phyloP scores from a whole-genome alignment of 176 grass and related monocot genomes.

The Cenchrus purpureus region DNA sequence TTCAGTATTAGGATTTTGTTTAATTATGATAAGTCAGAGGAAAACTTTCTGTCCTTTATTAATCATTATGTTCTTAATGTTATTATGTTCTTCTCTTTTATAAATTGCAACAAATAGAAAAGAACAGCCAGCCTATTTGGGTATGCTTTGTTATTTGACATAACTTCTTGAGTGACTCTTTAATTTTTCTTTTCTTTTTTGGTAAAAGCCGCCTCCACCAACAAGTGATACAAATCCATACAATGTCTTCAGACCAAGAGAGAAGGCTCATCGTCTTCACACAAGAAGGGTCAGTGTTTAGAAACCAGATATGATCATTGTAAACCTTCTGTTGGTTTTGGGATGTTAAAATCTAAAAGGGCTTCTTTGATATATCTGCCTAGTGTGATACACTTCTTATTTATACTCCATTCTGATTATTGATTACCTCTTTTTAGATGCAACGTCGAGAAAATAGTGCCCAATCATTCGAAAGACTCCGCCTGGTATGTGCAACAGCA shows the following conservation, averaged over 20 bases:
- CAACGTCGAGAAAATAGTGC: slow-evolving; percentile 98
- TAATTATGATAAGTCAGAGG: neutral
- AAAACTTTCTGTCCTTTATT: neutral
- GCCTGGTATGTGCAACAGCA: slow-evolving; percentile 55
- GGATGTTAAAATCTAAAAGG: neutral
- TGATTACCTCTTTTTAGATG: slow-evolving; percentile 67
- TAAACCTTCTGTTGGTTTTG: neutral
- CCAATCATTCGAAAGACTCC: slow-evolving; percentile 90
- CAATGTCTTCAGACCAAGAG: slow-evolving; percentile 99
- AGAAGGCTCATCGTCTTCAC: slow-evolving; percentile 91
- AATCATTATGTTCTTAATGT: neutral
- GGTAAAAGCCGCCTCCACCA: slow-evolving; percentile 84
- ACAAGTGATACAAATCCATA: slow-evolving; percentile 96
- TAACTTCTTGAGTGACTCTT: slow-evolving; percentile 39
- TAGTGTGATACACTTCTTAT: slow-evolving; percentile 7
- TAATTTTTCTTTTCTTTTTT: neutral
- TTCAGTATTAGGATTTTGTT: neutral
- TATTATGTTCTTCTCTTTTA: slow-evolving; percentile 13
- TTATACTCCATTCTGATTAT: neutral
- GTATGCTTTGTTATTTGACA: neutral
- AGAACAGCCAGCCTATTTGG: neutral
- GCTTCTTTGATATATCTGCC: slow-evolving; percentile 27
- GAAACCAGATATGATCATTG: slow-evolving; percentile 14
- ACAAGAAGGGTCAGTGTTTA: slow-evolving; percentile 84
- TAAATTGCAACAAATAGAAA: neutral